phyloP scores from a whole-genome alignment of 1,284 basidiomycete species.

The Cryptococcus sp. region DNA sequence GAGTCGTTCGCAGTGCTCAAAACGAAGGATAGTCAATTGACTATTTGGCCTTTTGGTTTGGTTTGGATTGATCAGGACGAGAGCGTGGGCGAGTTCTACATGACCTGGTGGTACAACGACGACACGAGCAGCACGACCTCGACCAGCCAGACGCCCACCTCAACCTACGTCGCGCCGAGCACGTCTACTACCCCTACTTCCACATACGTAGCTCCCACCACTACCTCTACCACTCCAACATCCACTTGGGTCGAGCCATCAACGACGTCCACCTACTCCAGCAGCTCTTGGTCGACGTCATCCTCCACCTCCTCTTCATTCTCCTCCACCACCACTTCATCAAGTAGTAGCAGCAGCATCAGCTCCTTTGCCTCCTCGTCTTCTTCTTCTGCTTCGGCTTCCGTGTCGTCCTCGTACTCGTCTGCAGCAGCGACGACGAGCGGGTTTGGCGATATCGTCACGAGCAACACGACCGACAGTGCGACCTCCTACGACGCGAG shows the following conservation, averaged over 20 bases:
- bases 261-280: conserved; percentile 35
- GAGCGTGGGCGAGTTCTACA: conserved; percentile 60
- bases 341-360: conserved; percentile 37
- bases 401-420: conserved; percentile 9
- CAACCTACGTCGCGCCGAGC: conserved; percentile 25
- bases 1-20: conserved; percentile 16
- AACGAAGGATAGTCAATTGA: conserved; percentile 50
- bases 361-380: conserved; percentile 42
- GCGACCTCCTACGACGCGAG: conserved; percentile 10
- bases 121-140: conserved; percentile 33
- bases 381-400: conserved; percentile 22
- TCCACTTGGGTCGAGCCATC: conserved; percentile 32
- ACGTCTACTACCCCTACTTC: conserved; percentile 33
- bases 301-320: conserved; percentile 32
- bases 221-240: conserved; percentile 35
- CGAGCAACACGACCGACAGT: background rate
- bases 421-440: background rate
- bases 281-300: conserved; percentile 23
- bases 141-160: conserved; percentile 27
- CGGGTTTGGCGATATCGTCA: background rate
- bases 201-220: conserved; percentile 36
- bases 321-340: conserved; percentile 25
- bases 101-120: conserved; percentile 62
- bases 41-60: conserved; percentile 16
- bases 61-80: conserved; percentile 39